A percentile compares a stretch with the other conserved stretches of the same genome.
phyloP scores from a whole-genome alignment of 805 yeast species.

The Lachancea kluyveri region DNA sequence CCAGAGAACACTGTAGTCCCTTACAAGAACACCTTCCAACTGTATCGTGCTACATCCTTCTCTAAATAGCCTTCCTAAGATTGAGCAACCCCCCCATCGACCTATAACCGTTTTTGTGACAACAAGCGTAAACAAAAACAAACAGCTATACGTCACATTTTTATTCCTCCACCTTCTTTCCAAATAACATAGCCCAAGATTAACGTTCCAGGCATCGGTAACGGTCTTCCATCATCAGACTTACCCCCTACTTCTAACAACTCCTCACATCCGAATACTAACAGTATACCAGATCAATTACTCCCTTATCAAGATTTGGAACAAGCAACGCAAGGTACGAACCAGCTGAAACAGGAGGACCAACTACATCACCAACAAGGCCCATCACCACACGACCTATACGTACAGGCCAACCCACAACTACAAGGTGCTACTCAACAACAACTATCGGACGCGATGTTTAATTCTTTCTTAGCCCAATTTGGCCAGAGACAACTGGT shows the following conservation, averaged over 20 bases:
- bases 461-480: constrained; percentile 29
- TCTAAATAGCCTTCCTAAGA: too few relatives aligned
- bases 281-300: constrained; percentile 17
- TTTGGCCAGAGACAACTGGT: constrained; percentile 27
- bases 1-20: too few relatives aligned
- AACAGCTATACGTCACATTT: too few relatives aligned
- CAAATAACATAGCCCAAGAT: constrained; percentile 20
- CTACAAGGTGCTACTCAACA: constrained; percentile 9
- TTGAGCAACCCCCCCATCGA: too few relatives aligned
- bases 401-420: constrained; percentile 4
- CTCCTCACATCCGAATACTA: constrained; percentile 8
- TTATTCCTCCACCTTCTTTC: too few relatives aligned
- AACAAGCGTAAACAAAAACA: too few relatives aligned
- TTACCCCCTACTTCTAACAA: constrained; percentile 5
- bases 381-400: constrained; percentile 17
- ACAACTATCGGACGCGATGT: constrained; percentile 30
- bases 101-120: too few relatives aligned
- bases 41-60: too few relatives aligned
- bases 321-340: constrained; percentile 12
- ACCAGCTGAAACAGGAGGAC: constrained; percentile 9
- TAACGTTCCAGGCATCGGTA: constrained; percentile 14
- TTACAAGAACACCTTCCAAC: too few relatives aligned
- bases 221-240: constrained; percentile 7
- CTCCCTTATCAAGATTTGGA: constrained; percentile 23
- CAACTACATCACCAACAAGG: constrained; percentile 10